phyloP scores from a whole-genome alignment of 1,284 basidiomycete species.

The Golubevia pallescens region DNA sequence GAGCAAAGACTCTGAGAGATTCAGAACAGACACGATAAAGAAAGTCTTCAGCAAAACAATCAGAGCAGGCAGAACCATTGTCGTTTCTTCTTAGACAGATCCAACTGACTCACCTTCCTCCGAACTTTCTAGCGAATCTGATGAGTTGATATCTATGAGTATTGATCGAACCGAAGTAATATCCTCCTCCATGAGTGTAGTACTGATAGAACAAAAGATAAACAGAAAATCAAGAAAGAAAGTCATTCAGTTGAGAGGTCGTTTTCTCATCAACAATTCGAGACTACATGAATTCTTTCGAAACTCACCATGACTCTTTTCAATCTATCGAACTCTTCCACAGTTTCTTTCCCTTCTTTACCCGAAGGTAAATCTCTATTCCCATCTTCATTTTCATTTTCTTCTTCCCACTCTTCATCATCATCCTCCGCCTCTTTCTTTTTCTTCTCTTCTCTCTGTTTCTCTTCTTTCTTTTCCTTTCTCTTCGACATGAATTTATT shows the following conservation, averaged over 20 bases:
- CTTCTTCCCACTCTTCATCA: constrained; percentile 6
- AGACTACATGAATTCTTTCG: constrained; percentile 73
- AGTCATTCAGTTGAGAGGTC: background rate
- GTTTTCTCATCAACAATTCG: constrained; percentile 24
- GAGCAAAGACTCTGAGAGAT: constrained; percentile 37
- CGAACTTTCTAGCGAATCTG: constrained; percentile 57
- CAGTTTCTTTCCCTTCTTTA: constrained; percentile 6
- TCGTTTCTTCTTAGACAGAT: too few relatives aligned
- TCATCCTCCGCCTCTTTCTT: constrained; percentile 7
- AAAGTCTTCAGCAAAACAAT: too few relatives aligned
- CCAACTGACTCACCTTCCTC: too few relatives aligned
- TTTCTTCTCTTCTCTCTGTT: background rate
- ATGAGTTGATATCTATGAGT: constrained; percentile 65
- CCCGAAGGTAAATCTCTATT: constrained; percentile 10
- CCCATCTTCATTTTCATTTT: constrained; percentile 7
- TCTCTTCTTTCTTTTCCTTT: constrained; percentile 2
- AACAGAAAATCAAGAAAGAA: constrained; percentile 4
- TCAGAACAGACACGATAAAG: too few relatives aligned
- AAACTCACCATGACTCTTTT: constrained; percentile 42
- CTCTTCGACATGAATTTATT: constrained; percentile 24
- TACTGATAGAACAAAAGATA: background rate
- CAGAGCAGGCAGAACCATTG: too few relatives aligned
- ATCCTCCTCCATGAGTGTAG: constrained; percentile 61
- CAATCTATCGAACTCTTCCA: constrained; percentile 51
- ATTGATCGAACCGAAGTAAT: constrained; percentile 69